Base-by-base conservation (phyloP, 352 stramenopile genomes). In the Pythium myriotylum region DNA sequence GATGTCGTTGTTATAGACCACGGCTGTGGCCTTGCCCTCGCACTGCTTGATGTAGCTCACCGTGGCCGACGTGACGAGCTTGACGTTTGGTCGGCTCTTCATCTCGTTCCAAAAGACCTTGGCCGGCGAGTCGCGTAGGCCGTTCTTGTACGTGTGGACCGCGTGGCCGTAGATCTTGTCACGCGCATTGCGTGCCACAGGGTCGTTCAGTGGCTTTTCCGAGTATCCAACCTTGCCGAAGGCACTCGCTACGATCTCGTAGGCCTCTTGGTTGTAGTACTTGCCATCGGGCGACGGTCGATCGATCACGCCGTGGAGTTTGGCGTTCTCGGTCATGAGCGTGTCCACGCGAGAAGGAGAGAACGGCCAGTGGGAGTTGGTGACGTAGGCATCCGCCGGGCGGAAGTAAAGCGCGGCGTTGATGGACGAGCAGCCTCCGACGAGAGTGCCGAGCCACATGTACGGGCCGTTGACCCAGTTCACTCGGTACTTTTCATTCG, bases 401-500 rank as follows among this genome's bases (percentile, higher is more conserved):
- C 84, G 79, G 54, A 95, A 85, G 72, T 93, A 94, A 4, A 96
- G 75, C 61, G 89, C 86, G 33, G 69, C 85, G 59, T 97, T 96
- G 65, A 95, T 87, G 12, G 78, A 87, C n/a, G 78, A 92, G 43
- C 77, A 93, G 17, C 88, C 89, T 43, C 88, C 89, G 0, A 96
- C 68, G 24, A 87, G 72, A 65, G 93, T 93, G 33, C 88, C 88
- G 17, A 89, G 70, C 64, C 67, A 89, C 68, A 80, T 75, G 58
- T 76, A 72, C 19, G 62, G 47, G 5, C 23, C 56, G 32, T 3
- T 68, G 65, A 86, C 67, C 75, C 72, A 88, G 39, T 89, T 75
- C 10, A 82, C 67, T n/a, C 70, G 71, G 55, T 84, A 86, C 61
- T 81, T 72, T 12, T 74, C 71, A 46, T 82, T 74, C 1, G 20